phyloP scores from a whole-genome alignment of 2,329 filamentous ascomycete species.

The Neocucurbitaria cava region DNA sequence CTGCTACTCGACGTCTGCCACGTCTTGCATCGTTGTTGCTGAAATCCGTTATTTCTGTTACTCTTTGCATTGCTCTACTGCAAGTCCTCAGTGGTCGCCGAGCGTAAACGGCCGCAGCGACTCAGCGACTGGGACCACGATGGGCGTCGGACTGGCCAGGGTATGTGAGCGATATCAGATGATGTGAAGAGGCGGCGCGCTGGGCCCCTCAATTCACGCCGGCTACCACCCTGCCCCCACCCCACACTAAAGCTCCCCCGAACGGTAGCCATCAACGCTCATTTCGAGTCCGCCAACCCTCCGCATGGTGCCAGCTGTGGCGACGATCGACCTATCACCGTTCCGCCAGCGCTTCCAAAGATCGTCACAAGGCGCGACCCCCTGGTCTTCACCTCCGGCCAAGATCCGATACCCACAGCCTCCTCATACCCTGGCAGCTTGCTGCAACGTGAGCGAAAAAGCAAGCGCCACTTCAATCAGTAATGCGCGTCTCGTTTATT shows the following conservation, averaged over 20 bases:
- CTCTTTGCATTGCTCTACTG: constrained; percentile 30
- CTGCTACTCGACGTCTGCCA: constrained; percentile 35
- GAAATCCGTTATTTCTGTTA: constrained; percentile 21
- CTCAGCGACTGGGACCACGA: constrained; percentile 43
- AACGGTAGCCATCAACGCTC: constrained; percentile 43
- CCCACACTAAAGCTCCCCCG: constrained; percentile 45
- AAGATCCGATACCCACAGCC: constrained; percentile 40
- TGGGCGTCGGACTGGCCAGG: constrained; percentile 25
- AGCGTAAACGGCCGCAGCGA: constrained; percentile 18
- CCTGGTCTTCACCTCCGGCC: constrained; percentile 40
- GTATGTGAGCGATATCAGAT: constrained; percentile 43
- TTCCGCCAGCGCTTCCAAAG: constrained; percentile 32
- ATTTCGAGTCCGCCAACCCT: constrained; percentile 39
- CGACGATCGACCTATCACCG: constrained; percentile 41
- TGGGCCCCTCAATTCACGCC: constrained; percentile 23
- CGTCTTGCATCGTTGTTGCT: constrained; percentile 38
- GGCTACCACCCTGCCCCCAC: constrained; percentile 38
- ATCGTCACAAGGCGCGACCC: constrained; percentile 47
- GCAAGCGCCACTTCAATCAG: constrained; percentile 38
- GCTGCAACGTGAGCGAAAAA: constrained; percentile 39
- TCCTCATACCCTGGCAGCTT: constrained; percentile 27
- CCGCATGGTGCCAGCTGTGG: constrained; percentile 42
- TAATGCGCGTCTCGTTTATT: constrained; percentile 35
- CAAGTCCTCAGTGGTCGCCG: constrained; percentile 20
- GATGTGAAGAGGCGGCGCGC: constrained; percentile 34